Percentiles rank a stretch among this genome's conserved stretches.
These are phyloP conservation scores for Krasilnikovozyma curviuscula DNA, from an alignment of 768 basidiomycete species.

Conservation along the genomic window DNA sequence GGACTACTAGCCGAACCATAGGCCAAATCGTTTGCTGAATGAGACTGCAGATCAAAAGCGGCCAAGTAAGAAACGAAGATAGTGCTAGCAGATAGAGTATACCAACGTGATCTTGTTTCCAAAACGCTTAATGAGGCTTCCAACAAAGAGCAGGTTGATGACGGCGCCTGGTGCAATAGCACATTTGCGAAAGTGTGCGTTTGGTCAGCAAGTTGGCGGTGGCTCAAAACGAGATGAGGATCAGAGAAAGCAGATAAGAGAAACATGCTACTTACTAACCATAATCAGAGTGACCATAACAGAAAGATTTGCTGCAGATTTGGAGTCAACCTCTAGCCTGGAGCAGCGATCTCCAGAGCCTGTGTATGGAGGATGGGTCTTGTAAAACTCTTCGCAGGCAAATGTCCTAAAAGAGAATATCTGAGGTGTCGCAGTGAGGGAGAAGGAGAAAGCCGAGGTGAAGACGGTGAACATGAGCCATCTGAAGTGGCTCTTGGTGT, in stretches of 20 bases:
- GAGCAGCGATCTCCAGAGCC: slow-evolving; percentile 18
- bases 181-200: background rate
- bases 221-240: too few relatives aligned
- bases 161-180: slow-evolving; percentile 12
- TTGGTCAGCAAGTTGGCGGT: too few relatives aligned
- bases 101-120: too few relatives aligned
- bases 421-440: slow-evolving; percentile 19
- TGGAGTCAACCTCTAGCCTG: slow-evolving; percentile 15
- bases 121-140: too few relatives aligned
- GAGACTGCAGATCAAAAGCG: too few relatives aligned
- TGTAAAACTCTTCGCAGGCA: slow-evolving; percentile 22
- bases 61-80: too few relatives aligned
- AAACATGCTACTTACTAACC: slow-evolving; percentile 11
- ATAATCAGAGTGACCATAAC: slow-evolving; percentile 21
- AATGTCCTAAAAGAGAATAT: slow-evolving; percentile 21
- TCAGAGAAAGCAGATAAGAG: background rate
- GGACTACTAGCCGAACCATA: slow-evolving; percentile 18
- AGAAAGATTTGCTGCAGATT: slow-evolving; percentile 15
- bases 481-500: too few relatives aligned
- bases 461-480: too few relatives aligned
- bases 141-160: slow-evolving; percentile 20
- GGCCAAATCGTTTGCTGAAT: slow-evolving; percentile 22
- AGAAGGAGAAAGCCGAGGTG: too few relatives aligned
- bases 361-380: slow-evolving; percentile 10
- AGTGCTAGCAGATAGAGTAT: too few relatives aligned